A percentile compares a stretch with the other conserved stretches of the same genome.
Evolutionary conservation across 495 filamentous ascomycete genomes (phyloP).

Genomic region (Aspergillus bridgeri): DNA sequence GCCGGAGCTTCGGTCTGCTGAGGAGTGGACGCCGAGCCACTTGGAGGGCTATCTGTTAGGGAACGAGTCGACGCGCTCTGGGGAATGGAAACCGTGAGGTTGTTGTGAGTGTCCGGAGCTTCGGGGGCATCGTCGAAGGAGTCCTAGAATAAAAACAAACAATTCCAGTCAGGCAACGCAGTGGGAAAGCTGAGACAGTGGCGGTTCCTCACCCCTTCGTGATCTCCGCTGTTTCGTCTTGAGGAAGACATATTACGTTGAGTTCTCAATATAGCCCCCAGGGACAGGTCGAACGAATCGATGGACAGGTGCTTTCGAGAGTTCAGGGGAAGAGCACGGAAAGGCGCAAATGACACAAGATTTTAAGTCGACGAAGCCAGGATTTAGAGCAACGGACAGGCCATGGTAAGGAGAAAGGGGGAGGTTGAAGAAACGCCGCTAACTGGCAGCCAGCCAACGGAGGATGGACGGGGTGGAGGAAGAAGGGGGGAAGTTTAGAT

Average conservation of each 20-base stretch:
- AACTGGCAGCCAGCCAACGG: background rate
- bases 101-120: conserved; percentile 30
- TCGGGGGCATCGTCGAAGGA: conserved; percentile 76
- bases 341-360: background rate
- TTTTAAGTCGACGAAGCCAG: background rate
- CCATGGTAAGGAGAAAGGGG: conserved; percentile 17
- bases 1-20: conserved; percentile 35
- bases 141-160: conserved; percentile 46
- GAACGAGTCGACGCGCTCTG: conserved; percentile 41
- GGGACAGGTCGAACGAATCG: background rate
- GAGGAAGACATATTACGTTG: conserved; percentile 13
- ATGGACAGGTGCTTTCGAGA: background rate
- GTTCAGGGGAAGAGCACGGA: conserved; percentile 1
- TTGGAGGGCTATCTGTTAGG: conserved; percentile 47
- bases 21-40: conserved; percentile 35
- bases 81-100: conserved; percentile 35
- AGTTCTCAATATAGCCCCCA: background rate
- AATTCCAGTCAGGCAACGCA: conserved; percentile 7
- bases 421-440: conserved; percentile 3
- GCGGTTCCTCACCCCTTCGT: conserved; percentile 44
- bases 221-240: conserved; percentile 44
- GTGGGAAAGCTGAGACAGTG: conserved; percentile 3
- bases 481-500: conserved; percentile 8
- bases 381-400: conserved; percentile 6
- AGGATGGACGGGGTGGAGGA: background rate